Evolutionary conservation across 345 rosid genomes (phyloP).

Genomic region (Clarkia xantiana): DNA sequence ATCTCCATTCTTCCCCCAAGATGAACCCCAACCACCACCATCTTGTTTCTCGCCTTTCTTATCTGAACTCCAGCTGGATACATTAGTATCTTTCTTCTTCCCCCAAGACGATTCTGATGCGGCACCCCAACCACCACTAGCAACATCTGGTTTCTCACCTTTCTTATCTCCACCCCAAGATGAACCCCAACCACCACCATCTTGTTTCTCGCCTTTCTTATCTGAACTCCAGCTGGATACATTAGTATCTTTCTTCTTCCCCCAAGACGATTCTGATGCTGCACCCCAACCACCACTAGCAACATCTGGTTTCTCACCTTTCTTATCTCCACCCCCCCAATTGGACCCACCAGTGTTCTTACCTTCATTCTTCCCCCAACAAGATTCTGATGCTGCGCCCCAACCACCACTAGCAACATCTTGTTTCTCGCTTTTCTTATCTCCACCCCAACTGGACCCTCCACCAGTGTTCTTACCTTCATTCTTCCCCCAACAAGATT

Average conservation of each 20-base stretch:
- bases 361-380: no score
- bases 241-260: not conserved
- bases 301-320: not conserved
- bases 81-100: not conserved
- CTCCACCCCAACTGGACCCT: not conserved
- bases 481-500: not conserved
- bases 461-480: no score
- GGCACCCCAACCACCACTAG: conserved; percentile 1
- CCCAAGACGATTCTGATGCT: not conserved
- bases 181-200: no score
- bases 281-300: not conserved
- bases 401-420: conserved; percentile 5
- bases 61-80: not conserved
- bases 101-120: not conserved
- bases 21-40: no score
- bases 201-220: not conserved
- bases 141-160: not conserved
- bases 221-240: not conserved
- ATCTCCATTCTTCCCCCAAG: no score
- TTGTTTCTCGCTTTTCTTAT: not conserved
- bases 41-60: not conserved
- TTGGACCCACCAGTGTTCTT: no score
- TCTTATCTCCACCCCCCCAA: conserved; percentile 1
- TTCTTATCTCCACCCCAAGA: not conserved
- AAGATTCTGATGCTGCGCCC: not conserved